These are phyloP conservation scores for Aureobasidium leucospermi DNA, from an alignment of 2,329 filamentous ascomycete genomes.

Conservation along the genomic window DNA sequence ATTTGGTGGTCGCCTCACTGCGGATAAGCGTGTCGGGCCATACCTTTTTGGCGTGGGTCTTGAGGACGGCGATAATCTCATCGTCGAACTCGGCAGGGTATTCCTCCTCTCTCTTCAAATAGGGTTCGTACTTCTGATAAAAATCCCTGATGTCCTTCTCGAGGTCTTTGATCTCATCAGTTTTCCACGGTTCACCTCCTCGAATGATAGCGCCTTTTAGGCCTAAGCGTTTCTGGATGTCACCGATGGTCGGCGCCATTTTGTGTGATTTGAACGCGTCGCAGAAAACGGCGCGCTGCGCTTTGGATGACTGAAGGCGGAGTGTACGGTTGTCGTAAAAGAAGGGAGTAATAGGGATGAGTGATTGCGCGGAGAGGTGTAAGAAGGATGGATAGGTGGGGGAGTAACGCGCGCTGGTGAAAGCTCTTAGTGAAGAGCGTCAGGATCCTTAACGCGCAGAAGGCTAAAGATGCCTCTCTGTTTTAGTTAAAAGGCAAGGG, in stretches of 20 bases:
- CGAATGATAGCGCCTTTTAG: background rate
- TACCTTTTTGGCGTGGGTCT: background rate
- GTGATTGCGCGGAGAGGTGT: background rate
- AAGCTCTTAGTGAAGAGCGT: background rate
- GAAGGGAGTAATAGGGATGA: background rate
- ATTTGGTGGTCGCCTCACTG: background rate
- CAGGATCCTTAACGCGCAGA: background rate
- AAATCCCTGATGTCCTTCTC: background rate
- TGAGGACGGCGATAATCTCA: background rate
- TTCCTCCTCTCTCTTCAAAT: background rate
- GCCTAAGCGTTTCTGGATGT: background rate
- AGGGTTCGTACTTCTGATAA: background rate
- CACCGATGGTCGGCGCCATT: background rate
- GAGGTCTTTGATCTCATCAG: background rate
- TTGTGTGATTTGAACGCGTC: background rate
- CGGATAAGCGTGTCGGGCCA: background rate
- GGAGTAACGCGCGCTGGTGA: background rate
- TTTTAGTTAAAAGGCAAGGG: slow-evolving; percentile 3
- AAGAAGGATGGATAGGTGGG: background rate
- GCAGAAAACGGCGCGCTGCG: background rate
- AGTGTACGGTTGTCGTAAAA: background rate
- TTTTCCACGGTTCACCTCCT: slow-evolving; percentile 2
- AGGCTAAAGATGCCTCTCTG: slow-evolving; percentile 1
- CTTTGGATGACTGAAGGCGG: background rate
- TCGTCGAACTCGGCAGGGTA: background rate